phyloP scores from a whole-genome alignment of 495 filamentous ascomycete genomes.

The Xylaria nigripes region DNA sequence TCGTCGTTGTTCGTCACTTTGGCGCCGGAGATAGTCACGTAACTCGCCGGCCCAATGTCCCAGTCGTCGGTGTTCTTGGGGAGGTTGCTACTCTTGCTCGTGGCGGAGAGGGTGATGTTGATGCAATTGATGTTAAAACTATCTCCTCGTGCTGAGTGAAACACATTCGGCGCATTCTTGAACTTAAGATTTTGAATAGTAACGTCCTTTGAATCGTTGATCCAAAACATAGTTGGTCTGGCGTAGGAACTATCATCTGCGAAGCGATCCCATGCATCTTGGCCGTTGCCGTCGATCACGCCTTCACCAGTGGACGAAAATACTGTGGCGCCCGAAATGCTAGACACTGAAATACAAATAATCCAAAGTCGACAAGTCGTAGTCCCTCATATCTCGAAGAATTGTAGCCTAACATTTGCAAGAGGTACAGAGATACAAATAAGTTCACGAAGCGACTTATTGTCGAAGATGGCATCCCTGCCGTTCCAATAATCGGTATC shows the following conservation, averaged over 20 bases:
- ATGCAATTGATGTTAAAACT: conserved; percentile 27
- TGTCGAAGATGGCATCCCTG: conserved; percentile 30
- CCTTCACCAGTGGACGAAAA: conserved; percentile 33
- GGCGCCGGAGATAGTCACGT: conserved; percentile 29
- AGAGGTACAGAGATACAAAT: no score
- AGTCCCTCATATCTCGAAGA: not conserved
- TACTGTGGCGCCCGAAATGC: conserved; percentile 30
- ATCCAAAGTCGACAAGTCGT: not conserved
- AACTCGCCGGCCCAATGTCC: conserved; percentile 37
- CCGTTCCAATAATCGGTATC: conserved; percentile 34
- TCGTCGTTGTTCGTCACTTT: conserved; percentile 36
- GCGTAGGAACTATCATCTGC: conserved; percentile 29
- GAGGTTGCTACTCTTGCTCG: conserved; percentile 29
- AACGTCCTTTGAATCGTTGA: conserved; percentile 31
- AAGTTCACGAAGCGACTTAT: conserved; percentile 1
- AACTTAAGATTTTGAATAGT: conserved; percentile 27
- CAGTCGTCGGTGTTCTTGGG: conserved; percentile 40
- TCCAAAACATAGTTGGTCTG: conserved; percentile 36
- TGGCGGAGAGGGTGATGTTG: conserved; percentile 25
- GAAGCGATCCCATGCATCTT: conserved; percentile 35
- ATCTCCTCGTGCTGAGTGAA: conserved; percentile 32
- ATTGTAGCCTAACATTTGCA: no score
- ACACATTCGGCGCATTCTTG: conserved; percentile 40
- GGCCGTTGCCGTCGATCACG: conserved; percentile 41
- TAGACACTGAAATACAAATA: conserved; percentile 10